These are phyloP conservation scores for Helianthus tuberosus DNA, from an alignment of 129 eudicot species.

Conservation along the genomic window DNA sequence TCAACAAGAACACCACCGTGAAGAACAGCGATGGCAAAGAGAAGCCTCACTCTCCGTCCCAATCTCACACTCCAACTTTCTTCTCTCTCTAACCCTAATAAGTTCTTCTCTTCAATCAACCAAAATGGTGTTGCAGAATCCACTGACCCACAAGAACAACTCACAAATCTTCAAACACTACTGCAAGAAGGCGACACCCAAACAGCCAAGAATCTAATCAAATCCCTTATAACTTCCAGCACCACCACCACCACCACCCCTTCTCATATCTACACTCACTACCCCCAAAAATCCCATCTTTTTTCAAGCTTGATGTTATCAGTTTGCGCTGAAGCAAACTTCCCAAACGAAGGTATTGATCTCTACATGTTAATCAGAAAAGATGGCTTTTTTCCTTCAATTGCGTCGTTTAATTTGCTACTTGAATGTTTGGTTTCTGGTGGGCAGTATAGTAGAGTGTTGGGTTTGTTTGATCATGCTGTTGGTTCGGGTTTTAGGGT, in stretches of 20 bases:
- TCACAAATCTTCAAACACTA: slow-evolving; percentile 18
- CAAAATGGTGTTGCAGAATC: neutral
- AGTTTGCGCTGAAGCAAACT: slow-evolving; percentile 22
- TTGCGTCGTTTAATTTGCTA: slow-evolving; percentile 23
- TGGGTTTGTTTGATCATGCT: slow-evolving; percentile 31
- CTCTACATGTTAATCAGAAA: slow-evolving; percentile 27
- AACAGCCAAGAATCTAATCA: slow-evolving; percentile 34
- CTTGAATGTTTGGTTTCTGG: slow-evolving; percentile 27
- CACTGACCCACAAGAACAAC: slow-evolving; percentile 22
- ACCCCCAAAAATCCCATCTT: neutral
- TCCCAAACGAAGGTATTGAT: slow-evolving; percentile 20
- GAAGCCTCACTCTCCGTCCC: slow-evolving; percentile 7
- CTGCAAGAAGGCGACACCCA: slow-evolving; percentile 32
- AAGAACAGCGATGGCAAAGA: slow-evolving; percentile 11
- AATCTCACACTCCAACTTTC: slow-evolving; percentile 6
- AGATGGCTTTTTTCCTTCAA: slow-evolving; percentile 31
- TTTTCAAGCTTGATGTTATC: slow-evolving; percentile 23
- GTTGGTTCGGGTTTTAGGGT: slow-evolving; percentile 23
- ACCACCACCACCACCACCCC: slow-evolving; percentile 13
- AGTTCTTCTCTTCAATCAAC: slow-evolving; percentile 13
- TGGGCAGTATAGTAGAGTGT: slow-evolving; percentile 20
- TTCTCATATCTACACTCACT: slow-evolving; percentile 24
- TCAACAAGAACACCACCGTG: neutral
- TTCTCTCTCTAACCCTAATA: slow-evolving; percentile 19
- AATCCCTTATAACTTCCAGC: slow-evolving; percentile 24